Evolutionary conservation across 2,329 filamentous ascomycete genomes (phyloP), one percentile per base, ranked within the genome.

Genomic region (Aureobasidium sp.): DNA sequence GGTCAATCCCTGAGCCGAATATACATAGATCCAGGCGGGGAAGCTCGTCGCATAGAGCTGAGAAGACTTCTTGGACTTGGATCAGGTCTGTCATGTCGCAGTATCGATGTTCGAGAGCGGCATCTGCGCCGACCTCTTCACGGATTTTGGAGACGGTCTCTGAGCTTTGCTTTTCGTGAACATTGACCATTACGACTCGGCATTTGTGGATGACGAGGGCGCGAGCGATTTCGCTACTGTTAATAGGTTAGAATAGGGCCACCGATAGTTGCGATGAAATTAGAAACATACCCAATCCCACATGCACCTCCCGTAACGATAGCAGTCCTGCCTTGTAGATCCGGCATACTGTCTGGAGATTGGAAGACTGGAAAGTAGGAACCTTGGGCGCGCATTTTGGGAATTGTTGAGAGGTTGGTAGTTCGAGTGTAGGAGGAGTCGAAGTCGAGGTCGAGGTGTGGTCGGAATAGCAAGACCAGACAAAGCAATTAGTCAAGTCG

Each of bases 341-440:
- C 47, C 25, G 53, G 50, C 47, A 59, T 53, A 27, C 41, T 29
- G 21, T 62, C 61, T 37, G 48, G 14, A 47, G 50, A 45, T 51
- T 36, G 49, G 44, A 64, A 50, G 13, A 64, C 1, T 29, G 59
- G 59, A 59, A 59, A 59, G 45, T 59, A 59, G 13, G 57, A 50
- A 6, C 14, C 45, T 41, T 29, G 34, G 29, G 34, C 57, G 21
- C 41, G 57, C 57, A 49, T 49, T 0, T 32, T 50, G 34, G 14
- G 3, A 34, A 4, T 34, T 34, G 57, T 34, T 34, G 27, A 10
- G 41, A 27, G 5, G 10, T n/a, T 44, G 21, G 7, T 32, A 27
- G 27, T 14, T 67, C 94, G 91, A 14, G 88, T 88, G 79, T 97
- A 97, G 82, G 97, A 97, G 69, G 97, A 93, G 67, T 94, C 5